Evolutionary conservation across 108 stramenopile genomes (phyloP).

Genomic region (Skeletonema menzelii): DNA sequence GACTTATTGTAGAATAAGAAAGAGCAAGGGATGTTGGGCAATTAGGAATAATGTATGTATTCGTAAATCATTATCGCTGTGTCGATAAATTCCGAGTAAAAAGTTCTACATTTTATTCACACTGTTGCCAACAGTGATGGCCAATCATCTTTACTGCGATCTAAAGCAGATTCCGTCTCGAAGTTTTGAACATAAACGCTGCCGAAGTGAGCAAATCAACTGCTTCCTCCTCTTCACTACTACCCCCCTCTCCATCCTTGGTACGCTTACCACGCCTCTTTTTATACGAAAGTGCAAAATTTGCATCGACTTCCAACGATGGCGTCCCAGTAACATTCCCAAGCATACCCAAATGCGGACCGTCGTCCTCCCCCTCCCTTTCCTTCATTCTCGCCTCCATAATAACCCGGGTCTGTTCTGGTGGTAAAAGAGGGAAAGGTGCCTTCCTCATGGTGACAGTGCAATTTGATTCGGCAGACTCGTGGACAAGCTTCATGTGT

Average conservation of each 20-base stretch:
- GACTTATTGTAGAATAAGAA: background rate
- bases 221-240: constrained; percentile 17
- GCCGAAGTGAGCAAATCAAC: constrained; percentile 34
- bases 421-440: constrained; percentile 22
- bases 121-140: no score
- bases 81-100: background rate
- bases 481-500: constrained; percentile 26
- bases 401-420: background rate
- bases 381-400: background rate
- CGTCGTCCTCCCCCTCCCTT: background rate
- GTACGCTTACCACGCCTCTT: background rate
- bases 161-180: constrained; percentile 8
- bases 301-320: background rate
- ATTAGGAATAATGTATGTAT: background rate
- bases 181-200: constrained; percentile 20
- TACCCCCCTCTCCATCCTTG: background rate
- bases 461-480: constrained; percentile 21
- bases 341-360: background rate
- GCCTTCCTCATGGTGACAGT: constrained; percentile 19
- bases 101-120: background rate
- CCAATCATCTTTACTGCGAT: no score
- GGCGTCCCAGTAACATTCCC: background rate
- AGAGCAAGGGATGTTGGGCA: no score
- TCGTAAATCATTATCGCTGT: background rate
- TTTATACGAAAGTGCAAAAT: background rate